Evolutionary conservation across 805 yeast species (phyloP), one percentile per base, ranked within the genome.

Genomic region (Starmerella asiatica): DNA sequence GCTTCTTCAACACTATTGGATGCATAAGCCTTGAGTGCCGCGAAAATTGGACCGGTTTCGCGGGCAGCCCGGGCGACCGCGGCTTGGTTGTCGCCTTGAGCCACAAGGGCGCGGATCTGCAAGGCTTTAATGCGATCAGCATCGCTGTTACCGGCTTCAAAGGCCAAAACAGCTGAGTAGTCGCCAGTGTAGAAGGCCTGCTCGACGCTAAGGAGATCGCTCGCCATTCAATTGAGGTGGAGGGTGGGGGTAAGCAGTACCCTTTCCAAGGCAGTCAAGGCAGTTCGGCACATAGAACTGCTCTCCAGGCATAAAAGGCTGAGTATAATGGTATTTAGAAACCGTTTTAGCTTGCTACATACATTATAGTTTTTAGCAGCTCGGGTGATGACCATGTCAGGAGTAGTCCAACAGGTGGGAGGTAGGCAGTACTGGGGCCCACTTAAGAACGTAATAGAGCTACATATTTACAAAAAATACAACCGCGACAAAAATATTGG

Each of bases 101-200:
- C 61, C 26, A 63, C 55, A 32, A 55, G 53, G 9, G 69, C 63
- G n/a, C 68, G 58, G 21, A 47, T 45, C 31, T 58, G 54, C 31
- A 62, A 57, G 32, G 56, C 53, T 15, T 50, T 45, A 15, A 64
- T 65, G 32, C 52, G 51, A n/a, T n/a, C n/a, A n/a, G n/a, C n/a
- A 16, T 47, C 37, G 19, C 41, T 45, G 38, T 48, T 44, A 12
- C 48, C 47, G 2, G 53, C 39, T 16, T 60, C 55, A 9, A 55
- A 43, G 26, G 36, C 46, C 12, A 58, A 23, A 5, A 63, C 67
- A 21, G 56, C 52, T 31, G 45, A 40, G 46, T 54, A 61, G 36
- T 62, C 62, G 29, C 67, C 68, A 19, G 62, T 55, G 47, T 62
- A 63, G 48, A 61, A 64, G 19, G 65, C 63, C 46, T 55, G 59